phyloP scores from a whole-genome alignment of 768 basidiomycete species.

The Russula griseocarnosa region DNA sequence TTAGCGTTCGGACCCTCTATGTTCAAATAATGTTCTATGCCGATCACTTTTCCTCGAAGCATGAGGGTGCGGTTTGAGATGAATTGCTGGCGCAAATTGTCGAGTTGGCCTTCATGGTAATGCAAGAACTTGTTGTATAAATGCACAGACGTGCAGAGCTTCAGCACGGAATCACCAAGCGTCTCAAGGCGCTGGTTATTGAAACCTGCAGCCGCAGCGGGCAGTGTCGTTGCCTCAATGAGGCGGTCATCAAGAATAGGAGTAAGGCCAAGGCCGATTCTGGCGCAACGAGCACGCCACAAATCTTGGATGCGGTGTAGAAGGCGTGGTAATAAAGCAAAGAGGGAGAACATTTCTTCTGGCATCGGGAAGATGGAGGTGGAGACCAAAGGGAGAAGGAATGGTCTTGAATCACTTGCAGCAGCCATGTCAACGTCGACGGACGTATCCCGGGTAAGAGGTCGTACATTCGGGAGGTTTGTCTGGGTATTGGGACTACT shows the following conservation, averaged over 20 bases:
- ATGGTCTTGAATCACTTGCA: conserved; percentile 25
- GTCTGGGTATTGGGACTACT: conserved; percentile 42
- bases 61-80: conserved; percentile 73
- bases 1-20: conserved; percentile 51
- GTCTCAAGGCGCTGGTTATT: conserved; percentile 87
- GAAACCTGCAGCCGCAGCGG: conserved; percentile 56
- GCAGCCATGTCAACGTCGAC: conserved; percentile 12
- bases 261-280: conserved; percentile 56
- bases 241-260: conserved; percentile 53
- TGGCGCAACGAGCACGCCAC: conserved; percentile 54
- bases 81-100: conserved; percentile 55
- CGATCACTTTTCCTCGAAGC: conserved; percentile 57
- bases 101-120: conserved; percentile 81
- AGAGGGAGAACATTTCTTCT: conserved; percentile 38
- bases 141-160: conserved; percentile 71
- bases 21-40: conserved; percentile 60
- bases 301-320: conserved; percentile 61
- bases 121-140: conserved; percentile 71
- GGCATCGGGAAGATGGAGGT: conserved; percentile 58
- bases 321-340: conserved; percentile 58
- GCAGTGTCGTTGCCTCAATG: conserved; percentile 73
- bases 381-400: conserved; percentile 42
- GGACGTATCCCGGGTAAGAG: conserved; percentile 35
- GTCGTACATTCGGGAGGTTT: conserved; percentile 35
- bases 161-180: conserved; percentile 78